These are phyloP conservation scores for Cercospora brassicicola DNA, from an alignment of 2,329 filamentous ascomycete genomes.

Conservation along the genomic window DNA sequence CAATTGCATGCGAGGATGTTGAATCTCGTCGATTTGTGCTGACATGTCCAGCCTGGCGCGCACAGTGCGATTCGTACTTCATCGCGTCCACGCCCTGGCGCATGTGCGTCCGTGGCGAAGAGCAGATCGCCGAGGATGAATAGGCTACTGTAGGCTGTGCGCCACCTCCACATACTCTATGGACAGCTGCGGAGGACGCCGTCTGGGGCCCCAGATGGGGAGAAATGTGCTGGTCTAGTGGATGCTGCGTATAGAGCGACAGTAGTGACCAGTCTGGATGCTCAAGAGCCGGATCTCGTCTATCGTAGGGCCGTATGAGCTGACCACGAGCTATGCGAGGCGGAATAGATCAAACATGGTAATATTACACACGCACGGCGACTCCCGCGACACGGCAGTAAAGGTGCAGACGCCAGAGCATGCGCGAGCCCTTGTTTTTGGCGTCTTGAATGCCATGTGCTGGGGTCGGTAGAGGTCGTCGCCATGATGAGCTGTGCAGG, in stretches of 20 bases:
- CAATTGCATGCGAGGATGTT: background rate
- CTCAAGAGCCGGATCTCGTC: background rate
- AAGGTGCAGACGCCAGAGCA: background rate
- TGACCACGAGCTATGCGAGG: background rate
- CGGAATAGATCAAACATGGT: background rate
- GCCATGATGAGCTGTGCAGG: background rate
- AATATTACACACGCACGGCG: background rate
- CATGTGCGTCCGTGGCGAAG: background rate
- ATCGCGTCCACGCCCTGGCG: background rate
- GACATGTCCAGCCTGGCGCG: background rate
- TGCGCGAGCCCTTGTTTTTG: background rate
- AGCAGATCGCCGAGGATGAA: background rate
- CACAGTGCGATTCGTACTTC: background rate
- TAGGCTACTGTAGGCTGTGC: background rate
- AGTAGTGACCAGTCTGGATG: background rate
- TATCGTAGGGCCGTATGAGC: background rate
- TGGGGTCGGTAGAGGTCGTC: background rate
- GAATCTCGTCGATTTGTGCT: background rate
- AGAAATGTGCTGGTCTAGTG: background rate
- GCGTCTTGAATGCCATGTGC: background rate
- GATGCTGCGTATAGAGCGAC: background rate
- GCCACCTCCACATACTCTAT: background rate
- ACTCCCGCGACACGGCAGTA: background rate
- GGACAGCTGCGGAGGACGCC: background rate
- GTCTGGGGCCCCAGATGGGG: background rate